Evolutionary conservation across 2,329 filamentous ascomycete species (phyloP).

Genomic region (Paraphaeosphaeria sporulosa): DNA sequence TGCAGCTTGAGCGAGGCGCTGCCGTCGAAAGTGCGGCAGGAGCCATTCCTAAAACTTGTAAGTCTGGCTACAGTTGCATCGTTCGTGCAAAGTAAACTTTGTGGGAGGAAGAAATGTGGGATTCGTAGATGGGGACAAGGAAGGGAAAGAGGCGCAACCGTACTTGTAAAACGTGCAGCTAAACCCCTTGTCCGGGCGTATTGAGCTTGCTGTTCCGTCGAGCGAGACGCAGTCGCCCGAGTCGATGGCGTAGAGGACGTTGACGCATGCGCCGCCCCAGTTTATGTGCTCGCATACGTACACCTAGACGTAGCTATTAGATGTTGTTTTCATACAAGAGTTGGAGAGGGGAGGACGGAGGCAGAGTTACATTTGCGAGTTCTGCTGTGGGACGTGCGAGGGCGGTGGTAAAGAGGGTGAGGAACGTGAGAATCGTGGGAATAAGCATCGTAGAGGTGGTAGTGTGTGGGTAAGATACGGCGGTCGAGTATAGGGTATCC

Average conservation of each 20-base stretch:
- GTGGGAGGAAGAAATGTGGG: not conserved
- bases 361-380: not conserved
- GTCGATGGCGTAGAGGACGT: conserved; percentile 22
- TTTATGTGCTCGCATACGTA: conserved; percentile 33
- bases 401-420: conserved; percentile 4
- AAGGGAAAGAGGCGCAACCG: conserved; percentile 12
- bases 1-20: conserved; percentile 18
- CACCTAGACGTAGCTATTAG: conserved; percentile 23
- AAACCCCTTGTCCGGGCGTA: conserved; percentile 34
- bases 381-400: conserved; percentile 8
- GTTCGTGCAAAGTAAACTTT: too few relatives aligned
- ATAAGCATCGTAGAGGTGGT: not conserved
- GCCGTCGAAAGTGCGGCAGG: conserved; percentile 23
- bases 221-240: conserved; percentile 27
- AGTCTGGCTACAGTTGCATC: not conserved
- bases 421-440: not conserved
- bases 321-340: not conserved
- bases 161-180: conserved; percentile 40
- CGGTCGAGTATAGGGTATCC: too few relatives aligned
- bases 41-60: conserved; percentile 16
- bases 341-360: not conserved
- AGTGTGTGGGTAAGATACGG: too few relatives aligned
- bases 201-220: conserved; percentile 23
- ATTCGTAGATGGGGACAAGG: too few relatives aligned
- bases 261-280: conserved; percentile 32